Conservation (phyloP, 176 grass and related monocot species). For the Coix lacrymajobi region DNA sequence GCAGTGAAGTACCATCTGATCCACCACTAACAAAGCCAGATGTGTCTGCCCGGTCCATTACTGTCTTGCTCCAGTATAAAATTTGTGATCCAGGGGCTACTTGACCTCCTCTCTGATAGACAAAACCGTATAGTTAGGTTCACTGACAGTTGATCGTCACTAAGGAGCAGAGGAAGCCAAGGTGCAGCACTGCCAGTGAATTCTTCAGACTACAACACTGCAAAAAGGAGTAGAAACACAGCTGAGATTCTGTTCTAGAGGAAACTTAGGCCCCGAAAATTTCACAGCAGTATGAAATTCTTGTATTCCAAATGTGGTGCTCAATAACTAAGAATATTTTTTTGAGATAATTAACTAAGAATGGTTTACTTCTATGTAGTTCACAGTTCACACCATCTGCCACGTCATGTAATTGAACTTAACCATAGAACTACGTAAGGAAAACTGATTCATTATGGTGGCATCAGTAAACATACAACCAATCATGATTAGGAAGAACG, state of each 20-base stretch:
- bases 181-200: background rate
- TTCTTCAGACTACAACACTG: conserved; percentile 25
- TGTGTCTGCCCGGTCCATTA: conserved; percentile 67
- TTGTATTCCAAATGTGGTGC: background rate
- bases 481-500: background rate
- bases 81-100: background rate
- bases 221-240: background rate
- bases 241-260: background rate
- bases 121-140: background rate
- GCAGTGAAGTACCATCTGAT: conserved; percentile 19
- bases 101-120: conserved; percentile 5
- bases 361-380: background rate
- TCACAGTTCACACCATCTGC: background rate
- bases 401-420: background rate
- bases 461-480: background rate
- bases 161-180: conserved; percentile 2
- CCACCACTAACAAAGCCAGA: conserved; percentile 78
- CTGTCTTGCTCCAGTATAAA: conserved; percentile 2
- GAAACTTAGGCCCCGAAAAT: background rate
- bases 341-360: too few relatives aligned
- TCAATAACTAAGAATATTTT: background rate
- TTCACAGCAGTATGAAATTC: background rate
- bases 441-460: background rate
- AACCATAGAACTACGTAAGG: background rate
- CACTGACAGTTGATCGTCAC: background rate